These are phyloP conservation scores for Ceratocystis albifundus DNA, from an alignment of 2,329 filamentous ascomycete species.

Conservation along the genomic window DNA sequence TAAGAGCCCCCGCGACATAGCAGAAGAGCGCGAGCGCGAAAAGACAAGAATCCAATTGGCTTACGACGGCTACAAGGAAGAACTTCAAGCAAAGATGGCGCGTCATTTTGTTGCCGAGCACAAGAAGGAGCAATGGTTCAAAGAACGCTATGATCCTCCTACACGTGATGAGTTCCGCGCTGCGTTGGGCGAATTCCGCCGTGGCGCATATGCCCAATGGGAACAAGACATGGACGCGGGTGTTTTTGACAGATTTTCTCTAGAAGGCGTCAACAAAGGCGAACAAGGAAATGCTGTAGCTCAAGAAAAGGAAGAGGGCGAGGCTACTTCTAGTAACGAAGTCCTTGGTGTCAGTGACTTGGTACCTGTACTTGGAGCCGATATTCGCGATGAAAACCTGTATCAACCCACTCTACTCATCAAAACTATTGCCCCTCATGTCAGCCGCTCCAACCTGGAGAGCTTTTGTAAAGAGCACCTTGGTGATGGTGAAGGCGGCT, in stretches of 20 bases:
- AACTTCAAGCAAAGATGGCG: constrained; percentile 66
- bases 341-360: constrained; percentile 86
- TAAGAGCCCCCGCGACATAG: constrained; percentile 52
- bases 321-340: constrained; percentile 82
- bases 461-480: constrained; percentile 89
- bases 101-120: constrained; percentile 82
- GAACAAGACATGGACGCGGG: constrained; percentile 75
- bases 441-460: constrained; percentile 86
- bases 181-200: constrained; percentile 69
- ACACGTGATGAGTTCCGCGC: constrained; percentile 62
- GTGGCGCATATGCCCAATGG: constrained; percentile 73
- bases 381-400: constrained; percentile 78
- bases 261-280: constrained; percentile 87
- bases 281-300: constrained; percentile 78
- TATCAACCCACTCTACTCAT: constrained; percentile 88
- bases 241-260: constrained; percentile 83
- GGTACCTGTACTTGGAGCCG: constrained; percentile 69
- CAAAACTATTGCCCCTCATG: constrained; percentile 94
- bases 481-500: constrained; percentile 80
- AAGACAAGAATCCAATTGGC: constrained; percentile 63
- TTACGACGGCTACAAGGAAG: constrained; percentile 57
- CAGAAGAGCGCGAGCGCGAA: constrained; percentile 68
- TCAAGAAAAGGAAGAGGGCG: constrained; percentile 89
- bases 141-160: constrained; percentile 81
- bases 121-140: constrained; percentile 96